Conservation (phyloP, 2,329 filamentous ascomycete species). For the Pestalotiopsis sp. region DNA sequence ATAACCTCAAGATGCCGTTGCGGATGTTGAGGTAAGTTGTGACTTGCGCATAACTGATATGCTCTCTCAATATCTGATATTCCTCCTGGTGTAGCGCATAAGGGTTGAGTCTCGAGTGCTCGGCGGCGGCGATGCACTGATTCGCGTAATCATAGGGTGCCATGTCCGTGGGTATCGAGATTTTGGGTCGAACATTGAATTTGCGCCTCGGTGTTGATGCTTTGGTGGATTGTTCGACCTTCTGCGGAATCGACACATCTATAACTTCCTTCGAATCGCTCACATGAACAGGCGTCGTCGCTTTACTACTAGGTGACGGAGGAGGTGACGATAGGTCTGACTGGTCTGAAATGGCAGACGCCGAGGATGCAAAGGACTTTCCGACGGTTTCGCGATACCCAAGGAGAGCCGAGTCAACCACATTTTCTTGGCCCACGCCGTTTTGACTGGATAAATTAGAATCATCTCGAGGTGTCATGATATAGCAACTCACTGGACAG, state of each 20-base stretch:
- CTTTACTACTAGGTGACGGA: slow-evolving; percentile 62
- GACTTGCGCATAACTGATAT: slow-evolving; percentile 86
- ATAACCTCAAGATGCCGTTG: slow-evolving; percentile 89
- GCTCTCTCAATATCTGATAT: slow-evolving; percentile 76
- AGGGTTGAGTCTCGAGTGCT: slow-evolving; percentile 86
- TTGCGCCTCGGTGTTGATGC: slow-evolving; percentile 34
- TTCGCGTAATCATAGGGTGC: slow-evolving; percentile 79
- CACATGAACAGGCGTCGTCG: slow-evolving; percentile 61
- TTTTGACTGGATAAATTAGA: slow-evolving; percentile 18
- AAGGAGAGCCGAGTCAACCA: slow-evolving; percentile 35
- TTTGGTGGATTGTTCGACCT: slow-evolving; percentile 18
- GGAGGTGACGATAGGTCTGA: slow-evolving; percentile 59
- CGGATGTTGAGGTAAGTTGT: slow-evolving; percentile 95
- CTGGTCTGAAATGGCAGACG: slow-evolving; percentile 54
- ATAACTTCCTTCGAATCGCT: slow-evolving; percentile 38
- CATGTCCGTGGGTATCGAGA: slow-evolving; percentile 80
- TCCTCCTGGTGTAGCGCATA: slow-evolving; percentile 87
- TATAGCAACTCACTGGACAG: slow-evolving; percentile 29
- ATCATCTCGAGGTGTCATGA: neutral
- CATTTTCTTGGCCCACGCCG: slow-evolving; percentile 33
- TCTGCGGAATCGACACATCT: slow-evolving; percentile 17
- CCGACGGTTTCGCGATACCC: slow-evolving; percentile 24
- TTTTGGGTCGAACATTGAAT: slow-evolving; percentile 71
- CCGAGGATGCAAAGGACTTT: slow-evolving; percentile 55
- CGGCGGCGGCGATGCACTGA: slow-evolving; percentile 87